Evolutionary conservation across 768 basidiomycete genomes (phyloP).

Genomic region (Tulasnella sp.): DNA sequence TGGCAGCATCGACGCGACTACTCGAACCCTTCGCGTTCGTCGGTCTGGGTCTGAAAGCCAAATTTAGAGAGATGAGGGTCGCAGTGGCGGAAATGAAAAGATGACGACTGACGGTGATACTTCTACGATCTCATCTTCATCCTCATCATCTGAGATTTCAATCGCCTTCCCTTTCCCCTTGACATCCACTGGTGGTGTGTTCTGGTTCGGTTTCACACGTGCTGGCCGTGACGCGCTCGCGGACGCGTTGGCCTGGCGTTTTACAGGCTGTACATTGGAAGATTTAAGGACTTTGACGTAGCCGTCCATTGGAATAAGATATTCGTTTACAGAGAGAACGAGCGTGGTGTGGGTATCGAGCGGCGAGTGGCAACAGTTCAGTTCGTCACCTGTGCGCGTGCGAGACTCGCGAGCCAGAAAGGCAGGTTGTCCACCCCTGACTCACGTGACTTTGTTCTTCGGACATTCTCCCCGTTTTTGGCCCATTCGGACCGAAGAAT

Average conservation of each 20-base stretch:
- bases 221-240: background rate
- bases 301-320: background rate
- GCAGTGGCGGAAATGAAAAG: background rate
- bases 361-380: background rate
- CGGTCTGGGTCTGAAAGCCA: background rate
- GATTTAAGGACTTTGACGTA: slow-evolving; percentile 11
- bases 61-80: background rate
- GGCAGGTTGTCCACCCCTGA: background rate
- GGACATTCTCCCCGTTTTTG: slow-evolving; percentile 9
- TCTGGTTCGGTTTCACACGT: background rate
- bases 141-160: slow-evolving; percentile 8
- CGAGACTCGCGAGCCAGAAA: background rate
- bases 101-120: background rate
- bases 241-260: background rate
- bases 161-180: slow-evolving; percentile 11
- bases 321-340: background rate
- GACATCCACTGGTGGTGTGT: background rate
- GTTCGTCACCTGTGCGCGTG: background rate
- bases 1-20: slow-evolving; percentile 1
- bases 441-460: background rate
- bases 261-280: slow-evolving; percentile 18
- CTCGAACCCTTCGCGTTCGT: slow-evolving; percentile 7
- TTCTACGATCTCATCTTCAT: slow-evolving; percentile 16
- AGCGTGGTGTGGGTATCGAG: slow-evolving; percentile 9
- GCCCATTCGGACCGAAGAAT: background rate